These are phyloP conservation scores for Quercus cerris DNA, from an alignment of 306 rosid genomes.

Conservation along the genomic window DNA sequence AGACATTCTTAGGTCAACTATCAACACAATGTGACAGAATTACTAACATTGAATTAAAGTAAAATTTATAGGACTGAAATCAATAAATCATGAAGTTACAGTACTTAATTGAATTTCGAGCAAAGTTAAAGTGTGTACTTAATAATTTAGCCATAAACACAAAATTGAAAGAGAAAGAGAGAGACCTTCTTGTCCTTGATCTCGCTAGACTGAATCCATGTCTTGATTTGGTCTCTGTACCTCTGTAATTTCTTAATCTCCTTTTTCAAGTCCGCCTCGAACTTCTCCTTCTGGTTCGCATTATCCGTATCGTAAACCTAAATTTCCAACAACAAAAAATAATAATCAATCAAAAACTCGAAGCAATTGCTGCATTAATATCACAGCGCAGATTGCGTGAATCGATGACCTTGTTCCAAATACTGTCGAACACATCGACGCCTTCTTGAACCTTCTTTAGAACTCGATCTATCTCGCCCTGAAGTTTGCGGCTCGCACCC, in stretches of 20 bases:
- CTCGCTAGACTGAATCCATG: constrained; percentile 99
- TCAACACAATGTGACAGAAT: too few relatives aligned
- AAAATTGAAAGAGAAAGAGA: too few relatives aligned
- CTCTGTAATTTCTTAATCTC: constrained; percentile 98
- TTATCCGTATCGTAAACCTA: constrained; percentile 97
- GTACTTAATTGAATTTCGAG: too few relatives aligned
- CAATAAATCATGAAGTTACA: too few relatives aligned
- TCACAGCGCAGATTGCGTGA: too few relatives aligned
- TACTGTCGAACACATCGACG: constrained; percentile 90
- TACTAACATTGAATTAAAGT: too few relatives aligned
- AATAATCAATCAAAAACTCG: not conserved
- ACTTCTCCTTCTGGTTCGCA: constrained; percentile 98
- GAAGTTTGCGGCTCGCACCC: constrained; percentile 99
- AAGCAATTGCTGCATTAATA: too few relatives aligned
- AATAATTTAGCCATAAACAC: too few relatives aligned
- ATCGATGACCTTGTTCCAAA: constrained; percentile 85
- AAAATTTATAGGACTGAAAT: too few relatives aligned
- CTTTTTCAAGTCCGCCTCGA: constrained; percentile 97
- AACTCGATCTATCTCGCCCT: constrained; percentile 99
- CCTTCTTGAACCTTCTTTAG: constrained; percentile 98
- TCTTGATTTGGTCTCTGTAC: constrained; percentile 91
- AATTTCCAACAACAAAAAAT: not conserved
- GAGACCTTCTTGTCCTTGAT: constrained; percentile 92
- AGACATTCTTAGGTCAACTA: too few relatives aligned
- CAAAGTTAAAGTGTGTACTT: too few relatives aligned